Base-by-base conservation (phyloP, 2,329 filamentous ascomycete species). In the Anthostomella pinea region DNA sequence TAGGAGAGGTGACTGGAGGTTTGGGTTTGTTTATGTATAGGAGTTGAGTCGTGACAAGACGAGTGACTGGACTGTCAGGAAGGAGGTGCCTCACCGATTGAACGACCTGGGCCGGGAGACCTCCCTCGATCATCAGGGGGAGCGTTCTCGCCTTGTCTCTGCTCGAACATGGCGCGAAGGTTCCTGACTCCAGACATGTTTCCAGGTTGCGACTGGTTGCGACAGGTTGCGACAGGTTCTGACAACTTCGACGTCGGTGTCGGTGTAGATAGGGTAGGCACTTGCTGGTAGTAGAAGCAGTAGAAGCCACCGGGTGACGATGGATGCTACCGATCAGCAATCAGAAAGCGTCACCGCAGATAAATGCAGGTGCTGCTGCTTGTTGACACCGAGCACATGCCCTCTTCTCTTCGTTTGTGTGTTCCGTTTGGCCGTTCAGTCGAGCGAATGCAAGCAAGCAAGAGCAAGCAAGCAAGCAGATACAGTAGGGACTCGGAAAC, bases 151-250 rank as follows among this genome's bases (percentile, higher is more conserved):
- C 74, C 77, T 64, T 79, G n/a, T n/a, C n/a, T 85, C 59, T 80
- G 79, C 70, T 90, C 85, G 61, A 89, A 89, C 75, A 86, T 87
- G 57, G 85, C 85, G 53, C 83, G 75, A 49, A 90, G 77, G 66
- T 85, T 86, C 67, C 74, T 82, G 56, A 87, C 83, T 56, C 77
- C 80, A 57, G 80, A 81, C 76, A 80, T 81, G 56, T 61, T 68
- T 63, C 64, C 63, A 53, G 62, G 39, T 52, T n/a, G n/a, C n/a
- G n/a, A n/a, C n/a, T n/a, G n/a, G n/a, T n/a, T n/a, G n/a, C n/a
- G n/a, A n/a, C n/a, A n/a, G n/a, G n/a, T n/a, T n/a, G n/a, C n/a
- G n/a, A n/a, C n/a, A n/a, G n/a, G n/a, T n/a, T n/a, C n/a, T n/a
- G n/a, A n/a, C n/a, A n/a, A n/a, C n/a, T n/a, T n/a, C n/a, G n/a